Evolutionary conservation across 768 basidiomycete genomes (phyloP).

Genomic region (Suillus variegatus): DNA sequence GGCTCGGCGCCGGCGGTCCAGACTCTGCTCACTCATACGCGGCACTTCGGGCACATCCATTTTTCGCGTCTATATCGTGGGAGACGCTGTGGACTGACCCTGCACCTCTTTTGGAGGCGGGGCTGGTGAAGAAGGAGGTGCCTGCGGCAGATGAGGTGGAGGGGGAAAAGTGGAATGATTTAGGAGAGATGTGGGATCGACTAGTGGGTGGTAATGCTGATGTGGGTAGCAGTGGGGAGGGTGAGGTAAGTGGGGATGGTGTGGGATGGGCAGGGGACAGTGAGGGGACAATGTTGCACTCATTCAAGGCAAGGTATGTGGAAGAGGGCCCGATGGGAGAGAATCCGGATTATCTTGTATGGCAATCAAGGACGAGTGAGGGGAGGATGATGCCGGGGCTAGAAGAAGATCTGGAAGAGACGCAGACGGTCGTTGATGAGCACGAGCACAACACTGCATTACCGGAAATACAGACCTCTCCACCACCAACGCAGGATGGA

Average conservation of each 20-base stretch:
- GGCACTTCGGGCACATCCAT: constrained; percentile 60
- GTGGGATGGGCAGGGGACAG: constrained; percentile 57
- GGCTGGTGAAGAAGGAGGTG: constrained; percentile 51
- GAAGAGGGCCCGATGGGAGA: constrained; percentile 50
- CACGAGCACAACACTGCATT: constrained; percentile 10
- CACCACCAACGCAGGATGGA: constrained; percentile 4
- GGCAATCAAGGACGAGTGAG: not conserved
- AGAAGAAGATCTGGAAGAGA: constrained; percentile 4
- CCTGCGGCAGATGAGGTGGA: constrained; percentile 32
- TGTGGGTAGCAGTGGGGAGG: constrained; percentile 15
- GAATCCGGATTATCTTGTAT: constrained; percentile 30
- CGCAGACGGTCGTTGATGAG: constrained; percentile 9
- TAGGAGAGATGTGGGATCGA: constrained; percentile 56
- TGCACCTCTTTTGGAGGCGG: constrained; percentile 58
- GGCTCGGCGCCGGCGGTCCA: constrained; percentile 57
- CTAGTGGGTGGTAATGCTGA: constrained; percentile 29
- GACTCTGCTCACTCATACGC: constrained; percentile 39
- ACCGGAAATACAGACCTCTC: not conserved
- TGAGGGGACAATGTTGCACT: constrained; percentile 34
- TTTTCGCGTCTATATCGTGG: constrained; percentile 64
- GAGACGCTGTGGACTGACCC: constrained; percentile 63
- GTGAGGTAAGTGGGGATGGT: constrained; percentile 32
- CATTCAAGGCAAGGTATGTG: constrained; percentile 17
- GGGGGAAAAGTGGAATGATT: constrained; percentile 47
- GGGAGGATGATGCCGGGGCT: not conserved